Percentiles rank a stretch among this genome's conserved stretches.
These are phyloP conservation scores for Populus hybrid DNA, from an alignment of 441 rosid genomes.

Conservation along the genomic window DNA sequence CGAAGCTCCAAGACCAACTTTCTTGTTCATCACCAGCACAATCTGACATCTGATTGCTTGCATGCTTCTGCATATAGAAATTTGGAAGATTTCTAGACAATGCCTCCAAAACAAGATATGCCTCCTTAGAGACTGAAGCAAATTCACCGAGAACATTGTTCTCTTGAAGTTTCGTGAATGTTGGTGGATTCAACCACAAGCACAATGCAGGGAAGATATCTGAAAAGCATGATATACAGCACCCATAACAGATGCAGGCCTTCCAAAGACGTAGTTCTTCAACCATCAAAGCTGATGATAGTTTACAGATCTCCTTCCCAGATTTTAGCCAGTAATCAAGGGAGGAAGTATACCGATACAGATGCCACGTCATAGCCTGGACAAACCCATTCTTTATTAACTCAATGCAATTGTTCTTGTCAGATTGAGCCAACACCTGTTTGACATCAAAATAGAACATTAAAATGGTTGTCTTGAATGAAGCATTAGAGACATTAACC, in stretches of 20 bases:
- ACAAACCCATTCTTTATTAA: conserved; percentile 55
- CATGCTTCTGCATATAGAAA: conserved; percentile 42
- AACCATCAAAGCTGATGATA: conserved; percentile 68
- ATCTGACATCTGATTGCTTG: conserved; percentile 21
- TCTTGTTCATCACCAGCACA: conserved; percentile 29
- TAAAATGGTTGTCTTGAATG: conserved; percentile 8
- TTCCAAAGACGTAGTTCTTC: conserved; percentile 89
- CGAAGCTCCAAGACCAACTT: conserved; percentile 84
- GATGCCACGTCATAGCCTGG: conserved; percentile 64
- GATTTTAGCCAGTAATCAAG: conserved; percentile 67
- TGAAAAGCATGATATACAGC: conserved; percentile 61
- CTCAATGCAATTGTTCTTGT: conserved; percentile 52
- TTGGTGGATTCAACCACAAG: conserved; percentile 81
- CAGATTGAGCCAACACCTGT: conserved; percentile 76
- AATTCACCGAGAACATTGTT: conserved; percentile 55
- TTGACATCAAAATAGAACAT: conserved; percentile 19
- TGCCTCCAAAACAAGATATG: conserved; percentile 71
- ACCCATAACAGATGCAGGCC: conserved; percentile 68
- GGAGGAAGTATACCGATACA: conserved; percentile 57
- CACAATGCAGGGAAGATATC: conserved; percentile 78
- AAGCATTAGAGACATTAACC: conserved; percentile 5
- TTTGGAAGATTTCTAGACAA: conserved; percentile 71
- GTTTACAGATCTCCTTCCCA: conserved; percentile 72
- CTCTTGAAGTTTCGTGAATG: conserved; percentile 56
- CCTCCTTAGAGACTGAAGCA: conserved; percentile 65